Evolutionary conservation across 129 eudicot genomes (phyloP), one percentile per base, ranked within the genome.

Genomic region (Centella asiatica): DNA sequence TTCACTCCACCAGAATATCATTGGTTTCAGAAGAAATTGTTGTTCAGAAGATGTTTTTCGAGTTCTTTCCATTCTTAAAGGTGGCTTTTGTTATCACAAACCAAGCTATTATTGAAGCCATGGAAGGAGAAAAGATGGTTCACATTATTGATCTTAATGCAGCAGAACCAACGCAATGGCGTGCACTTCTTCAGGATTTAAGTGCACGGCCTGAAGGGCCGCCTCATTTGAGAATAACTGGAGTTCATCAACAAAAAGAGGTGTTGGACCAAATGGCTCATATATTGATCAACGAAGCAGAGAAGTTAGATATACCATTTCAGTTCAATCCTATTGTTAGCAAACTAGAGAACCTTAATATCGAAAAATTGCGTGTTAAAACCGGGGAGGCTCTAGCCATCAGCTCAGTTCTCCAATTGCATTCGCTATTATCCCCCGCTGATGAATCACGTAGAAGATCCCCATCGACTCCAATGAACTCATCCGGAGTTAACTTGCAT

Each of bases 181-280:
- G 85, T 51, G 85, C 89, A 0, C 93, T 90, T 39, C 77, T 90
- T 39, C 93, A 85, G 15, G 93, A 82, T 59, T 51, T 90, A 72
- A 81, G 95, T 31, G 95, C 97, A 4, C 83, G 97, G 37, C 97
- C 97, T n/a, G 97, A 86, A 62, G 97, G 97, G 6, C 97, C 97
- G 0, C 97, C 97, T 4, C 97, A 90, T 77, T 71, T 90, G 69
- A 79, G 93, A 53, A 90, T 90, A 13, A 90, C 97, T 1, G 95
- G 95, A 25, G 85, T 90, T 57, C 93, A 90, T 70, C 89, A 77
- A 49, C 84, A 81, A 46, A 90, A 86, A 68, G 93, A 90, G 80
- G 85, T 86, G 7, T 62, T 90, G 58, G 94, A 90, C 14, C 86
- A 90, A 71, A 80, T 83, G 83, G 97, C 95, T 18, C 95, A 83